Evolutionary conservation across 2,329 filamentous ascomycete species (phyloP).

Genomic region (Fusarium neocosmosporiellum): DNA sequence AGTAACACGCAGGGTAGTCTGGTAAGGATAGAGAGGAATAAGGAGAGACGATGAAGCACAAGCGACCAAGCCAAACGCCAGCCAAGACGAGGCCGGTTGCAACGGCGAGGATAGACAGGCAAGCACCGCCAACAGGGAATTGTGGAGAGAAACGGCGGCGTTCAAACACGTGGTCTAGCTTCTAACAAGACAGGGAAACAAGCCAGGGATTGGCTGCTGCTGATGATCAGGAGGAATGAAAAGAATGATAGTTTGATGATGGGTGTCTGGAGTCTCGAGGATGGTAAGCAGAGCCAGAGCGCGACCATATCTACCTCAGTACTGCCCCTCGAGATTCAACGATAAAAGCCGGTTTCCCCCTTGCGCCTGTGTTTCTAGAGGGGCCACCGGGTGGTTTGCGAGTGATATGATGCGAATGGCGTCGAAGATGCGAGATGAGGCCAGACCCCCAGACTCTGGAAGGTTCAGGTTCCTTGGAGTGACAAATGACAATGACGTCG

Average conservation of each 20-base stretch:
- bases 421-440: conserved; percentile 25
- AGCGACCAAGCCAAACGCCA: conserved; percentile 6
- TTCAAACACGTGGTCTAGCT: conserved; percentile 40
- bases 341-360: background rate
- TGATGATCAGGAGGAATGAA: conserved; percentile 27
- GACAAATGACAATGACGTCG: conserved; percentile 32
- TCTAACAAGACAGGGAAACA: background rate
- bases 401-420: conserved; percentile 18
- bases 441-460: conserved; percentile 9
- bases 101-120: conserved; percentile 13
- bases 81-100: conserved; percentile 31
- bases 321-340: background rate
- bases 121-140: background rate
- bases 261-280: conserved; percentile 11
- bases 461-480: conserved; percentile 2
- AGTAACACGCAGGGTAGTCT: conserved; percentile 6
- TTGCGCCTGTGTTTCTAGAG: background rate
- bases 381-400: conserved; percentile 1
- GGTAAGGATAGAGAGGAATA: conserved; percentile 6
- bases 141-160: conserved; percentile 21
- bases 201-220: conserved; percentile 28
- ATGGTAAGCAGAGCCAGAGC: conserved; percentile 15
- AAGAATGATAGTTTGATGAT: conserved; percentile 24
- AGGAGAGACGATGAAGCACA: conserved; percentile 22
- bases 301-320: conserved; percentile 23